These are phyloP conservation scores for Solanum virginianum DNA, from an alignment of 257 asterid genomes.

Conservation along the genomic window DNA sequence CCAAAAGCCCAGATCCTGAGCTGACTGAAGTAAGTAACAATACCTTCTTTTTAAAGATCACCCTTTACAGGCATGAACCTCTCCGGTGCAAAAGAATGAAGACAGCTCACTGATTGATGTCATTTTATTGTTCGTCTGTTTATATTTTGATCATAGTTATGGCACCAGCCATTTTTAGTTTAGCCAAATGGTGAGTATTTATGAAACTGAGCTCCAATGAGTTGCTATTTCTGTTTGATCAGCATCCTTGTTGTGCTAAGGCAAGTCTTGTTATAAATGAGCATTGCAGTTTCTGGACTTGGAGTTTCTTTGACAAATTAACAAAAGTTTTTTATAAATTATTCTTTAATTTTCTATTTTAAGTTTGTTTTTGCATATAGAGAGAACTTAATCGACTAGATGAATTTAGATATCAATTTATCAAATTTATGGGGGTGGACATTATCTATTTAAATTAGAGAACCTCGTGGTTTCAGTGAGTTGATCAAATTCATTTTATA, in stretches of 20 bases:
- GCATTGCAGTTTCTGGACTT: background rate
- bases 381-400: background rate
- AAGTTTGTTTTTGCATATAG: background rate
- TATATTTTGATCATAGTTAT: background rate
- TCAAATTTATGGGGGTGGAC: too few relatives aligned
- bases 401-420: background rate
- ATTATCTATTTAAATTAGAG: background rate
- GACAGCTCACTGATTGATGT: background rate
- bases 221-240: background rate
- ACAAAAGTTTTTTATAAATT: background rate
- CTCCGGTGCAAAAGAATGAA: background rate
- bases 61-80: background rate
- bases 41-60: background rate
- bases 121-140: background rate
- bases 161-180: background rate
- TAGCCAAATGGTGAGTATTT: background rate
- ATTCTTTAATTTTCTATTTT: background rate
- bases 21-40: conserved; percentile 57
- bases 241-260: background rate
- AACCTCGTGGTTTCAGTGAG: background rate
- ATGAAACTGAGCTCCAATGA: background rate
- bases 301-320: background rate
- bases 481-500: background rate
- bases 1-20: conserved; percentile 75
- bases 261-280: background rate